Base-by-base conservation (phyloP, 2,329 filamentous ascomycete genomes). In the Stagonosporopsis vannaccii region DNA sequence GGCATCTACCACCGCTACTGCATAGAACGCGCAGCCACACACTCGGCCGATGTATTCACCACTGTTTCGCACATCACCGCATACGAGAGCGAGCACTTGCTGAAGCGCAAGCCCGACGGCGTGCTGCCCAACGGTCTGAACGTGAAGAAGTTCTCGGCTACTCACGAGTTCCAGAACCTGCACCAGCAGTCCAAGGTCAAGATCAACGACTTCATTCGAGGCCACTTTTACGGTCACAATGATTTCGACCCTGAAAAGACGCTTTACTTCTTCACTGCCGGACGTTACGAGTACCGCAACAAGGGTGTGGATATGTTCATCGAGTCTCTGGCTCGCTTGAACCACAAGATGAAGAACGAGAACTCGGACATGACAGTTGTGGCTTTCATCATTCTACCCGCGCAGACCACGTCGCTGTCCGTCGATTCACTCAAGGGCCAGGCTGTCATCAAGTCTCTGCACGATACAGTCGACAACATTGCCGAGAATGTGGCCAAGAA, bases 231-330 rank as follows among this genome's bases (percentile, higher is more conserved):
- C 73, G 95, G 95, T 11, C 93, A 98, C 79, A 96, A 97, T 75
- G 93, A 99, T 74, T 98, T 98, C 66, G 92, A 97, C 60, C 88
- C 92, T 13, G 93, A 98, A 58, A 97, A 98, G 78, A 99, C 95
- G 0, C 85, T 99, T 32, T 99, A 97, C 79, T 90, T 98, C 79
- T 99, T 99, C 82, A 99, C 93, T 3, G 90, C 95, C 6, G 95
- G 95, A 58, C 90, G 95, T 61, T 99, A 99, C 73, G 95, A 99
- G 78, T 99, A 94, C 84, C 85, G 95, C 63, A 99, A 99, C 75
- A 99, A 99, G 80, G 95, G 95, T 72, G 94, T 97, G 9, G 95
- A 99, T 78, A 98, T 99, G 95, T 99, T 98, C 78, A 96, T 99
- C 66, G 95, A 99, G 79, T 95, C 93, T 3, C 81, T 99, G 61